Evolutionary conservation across 305 asterid genomes (phyloP), one percentile per base, ranked within the genome.

Genomic region (Coffea humblotiana): DNA sequence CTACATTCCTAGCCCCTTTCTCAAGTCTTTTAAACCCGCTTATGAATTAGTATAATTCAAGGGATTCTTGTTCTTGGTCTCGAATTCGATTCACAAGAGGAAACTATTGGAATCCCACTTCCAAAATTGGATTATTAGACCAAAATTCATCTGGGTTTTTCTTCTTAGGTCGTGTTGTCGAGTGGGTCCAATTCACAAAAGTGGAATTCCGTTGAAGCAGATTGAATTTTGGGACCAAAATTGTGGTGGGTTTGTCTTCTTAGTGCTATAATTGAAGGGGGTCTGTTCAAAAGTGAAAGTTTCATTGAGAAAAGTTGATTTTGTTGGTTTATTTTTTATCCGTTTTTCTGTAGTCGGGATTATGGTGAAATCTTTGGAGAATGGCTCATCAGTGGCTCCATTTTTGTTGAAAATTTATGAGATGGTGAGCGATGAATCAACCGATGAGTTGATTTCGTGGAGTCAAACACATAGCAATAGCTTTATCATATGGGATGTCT

Each of bases 291-390:
- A 12, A 18, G 11, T 11, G 56, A 23, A 52, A 6, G 13, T 32
- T 29, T 35, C n/a, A 1, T 29, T 13, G 45, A 66, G 35, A 66
- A 72, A 1, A 45, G 74, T 67, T 45, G n/a, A n/a, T 77, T 81
- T 73, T 83, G 56, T 10, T 14, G 78, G 1, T 35, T 3, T 6
- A 23, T 16, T 15, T 6, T 47, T 14, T 0, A 1, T 76, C 48
- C 14, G 19, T 18, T 48, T 32, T 2, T 63, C 29, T 64, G 48
- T 63, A 63, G 77, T 81, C 84, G 67, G 64, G 64, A 80, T 80
- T 84, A 95, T 93, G 98, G 99, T 95, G 91, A 95, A 86, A 84
- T 91, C 97, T 0, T 58, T 90, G 63, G 98, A 92, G 83, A 87
- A 95, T 76, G 97, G 97, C 51, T 84, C 87, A 7, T 85, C 97